Conservation (phyloP, 23 red algal genomes). For the Pyropia haitanensis region DNA sequence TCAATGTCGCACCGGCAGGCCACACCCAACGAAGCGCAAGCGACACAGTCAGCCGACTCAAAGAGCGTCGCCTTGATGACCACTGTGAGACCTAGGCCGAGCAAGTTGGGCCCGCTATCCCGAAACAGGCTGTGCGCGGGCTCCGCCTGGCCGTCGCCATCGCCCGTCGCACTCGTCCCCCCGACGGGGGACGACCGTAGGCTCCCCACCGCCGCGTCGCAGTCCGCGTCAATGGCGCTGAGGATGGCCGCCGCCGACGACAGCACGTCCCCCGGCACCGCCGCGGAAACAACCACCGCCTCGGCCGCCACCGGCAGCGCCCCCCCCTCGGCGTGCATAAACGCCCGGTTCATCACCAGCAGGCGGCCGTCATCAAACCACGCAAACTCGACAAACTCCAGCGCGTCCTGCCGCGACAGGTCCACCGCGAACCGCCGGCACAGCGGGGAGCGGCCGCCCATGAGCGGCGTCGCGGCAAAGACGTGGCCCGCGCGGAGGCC, state of each 20-base stretch:
- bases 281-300: too few species aligned
- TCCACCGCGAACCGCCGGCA: slow-evolving; percentile 51
- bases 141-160: too few species aligned
- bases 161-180: too few species aligned
- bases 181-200: too few species aligned
- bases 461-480: slow-evolving; percentile 38
- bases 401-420: slow-evolving; percentile 12
- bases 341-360: slow-evolving; percentile 27
- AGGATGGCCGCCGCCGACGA: slow-evolving; percentile 1
- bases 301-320: slow-evolving; percentile 3
- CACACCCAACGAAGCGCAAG: slow-evolving; percentile 3
- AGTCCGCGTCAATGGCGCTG: slow-evolving; percentile 1
- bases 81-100: too few species aligned
- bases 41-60: slow-evolving; percentile 15
- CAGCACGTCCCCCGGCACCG: neutral
- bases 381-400: slow-evolving; percentile 58
- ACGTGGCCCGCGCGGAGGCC: slow-evolving; percentile 35
- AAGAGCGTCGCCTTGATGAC: slow-evolving; percentile 35
- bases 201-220: neutral
- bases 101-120: too few species aligned
- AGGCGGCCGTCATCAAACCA: slow-evolving; percentile 41
- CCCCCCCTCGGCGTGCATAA: slow-evolving; percentile 30
- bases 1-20: slow-evolving; percentile 33
- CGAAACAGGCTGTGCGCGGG: too few species aligned
- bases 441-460: slow-evolving; percentile 20